Percentiles rank a stretch among this genome's conserved stretches.
These are phyloP conservation scores for Epichloe glyceriae DNA, from an alignment of 2,329 filamentous ascomycete genomes.

Conservation along the genomic window DNA sequence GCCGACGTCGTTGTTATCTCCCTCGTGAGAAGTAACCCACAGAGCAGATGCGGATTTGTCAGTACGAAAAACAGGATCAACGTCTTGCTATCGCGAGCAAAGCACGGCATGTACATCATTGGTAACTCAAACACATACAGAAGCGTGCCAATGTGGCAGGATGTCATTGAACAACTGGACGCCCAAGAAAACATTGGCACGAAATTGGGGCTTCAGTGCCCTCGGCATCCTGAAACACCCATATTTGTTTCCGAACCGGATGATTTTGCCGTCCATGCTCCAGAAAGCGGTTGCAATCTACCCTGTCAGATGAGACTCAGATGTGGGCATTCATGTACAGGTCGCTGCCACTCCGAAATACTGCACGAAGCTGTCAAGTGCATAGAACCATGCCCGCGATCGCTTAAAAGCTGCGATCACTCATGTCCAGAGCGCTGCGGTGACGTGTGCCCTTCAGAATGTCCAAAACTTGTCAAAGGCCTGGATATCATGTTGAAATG, in stretches of 20 bases:
- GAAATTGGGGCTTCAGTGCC: constrained; percentile 41
- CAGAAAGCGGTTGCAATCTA: constrained; percentile 48
- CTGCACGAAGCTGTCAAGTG: constrained; percentile 35
- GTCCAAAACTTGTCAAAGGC: not conserved
- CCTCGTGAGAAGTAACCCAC: constrained; percentile 54
- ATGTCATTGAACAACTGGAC: constrained; percentile 41
- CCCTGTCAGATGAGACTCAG: constrained; percentile 34
- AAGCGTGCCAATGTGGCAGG: constrained; percentile 48
- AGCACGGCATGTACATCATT: constrained; percentile 60
- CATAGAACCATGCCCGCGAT: constrained; percentile 29
- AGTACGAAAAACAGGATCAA: constrained; percentile 55
- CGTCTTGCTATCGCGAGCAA: constrained; percentile 51
- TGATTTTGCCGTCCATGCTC: constrained; percentile 41
- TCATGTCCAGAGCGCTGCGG: not conserved
- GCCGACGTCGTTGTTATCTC: constrained; percentile 58
- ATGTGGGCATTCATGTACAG: constrained; percentile 35
- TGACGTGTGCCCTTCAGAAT: not conserved
- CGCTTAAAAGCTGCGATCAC: constrained; percentile 27
- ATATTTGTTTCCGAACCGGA: constrained; percentile 40
- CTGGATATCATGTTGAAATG: not conserved
- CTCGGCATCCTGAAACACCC: constrained; percentile 40
- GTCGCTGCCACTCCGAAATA: constrained; percentile 32
- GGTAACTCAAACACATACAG: constrained; percentile 48
- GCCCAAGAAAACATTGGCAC: constrained; percentile 33
- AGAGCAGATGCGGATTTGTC: constrained; percentile 50